Conservation (phyloP, 495 filamentous ascomycete species). For the Annulohypoxylon stygium region DNA sequence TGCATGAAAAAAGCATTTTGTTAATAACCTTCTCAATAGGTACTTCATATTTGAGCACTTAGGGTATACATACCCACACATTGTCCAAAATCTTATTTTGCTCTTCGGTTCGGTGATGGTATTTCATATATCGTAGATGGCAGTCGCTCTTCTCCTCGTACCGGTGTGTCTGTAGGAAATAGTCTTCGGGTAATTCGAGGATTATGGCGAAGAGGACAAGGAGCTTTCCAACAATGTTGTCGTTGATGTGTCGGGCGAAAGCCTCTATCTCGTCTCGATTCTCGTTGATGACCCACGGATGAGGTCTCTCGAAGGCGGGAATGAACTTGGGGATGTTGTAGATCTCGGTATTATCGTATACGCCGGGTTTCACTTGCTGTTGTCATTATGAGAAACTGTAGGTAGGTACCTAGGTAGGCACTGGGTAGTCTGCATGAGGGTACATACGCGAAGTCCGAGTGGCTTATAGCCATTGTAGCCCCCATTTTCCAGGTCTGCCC, state of each 20-base stretch:
- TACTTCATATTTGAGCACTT: too few species aligned
- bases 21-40: too few species aligned
- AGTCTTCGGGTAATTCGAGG: slow-evolving; percentile 66
- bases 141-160: slow-evolving; percentile 63
- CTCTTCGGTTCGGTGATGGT: slow-evolving; percentile 58
- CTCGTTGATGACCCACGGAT: slow-evolving; percentile 51
- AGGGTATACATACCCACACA: slow-evolving; percentile 45
- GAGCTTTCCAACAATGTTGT: slow-evolving; percentile 60
- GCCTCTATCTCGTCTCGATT: slow-evolving; percentile 58
- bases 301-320: slow-evolving; percentile 53
- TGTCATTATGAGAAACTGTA: slow-evolving; percentile 44
- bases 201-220: slow-evolving; percentile 65
- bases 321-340: slow-evolving; percentile 67
- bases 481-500: slow-evolving; percentile 51
- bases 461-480: slow-evolving; percentile 54
- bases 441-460: slow-evolving; percentile 47
- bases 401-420: not conserved
- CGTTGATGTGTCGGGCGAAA: slow-evolving; percentile 63
- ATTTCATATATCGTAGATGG: slow-evolving; percentile 70
- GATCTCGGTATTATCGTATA: slow-evolving; percentile 64
- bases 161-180: slow-evolving; percentile 62
- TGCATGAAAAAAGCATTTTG: not conserved
- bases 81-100: slow-evolving; percentile 54
- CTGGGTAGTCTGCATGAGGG: not conserved
- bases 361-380: slow-evolving; percentile 55